Conservation (phyloP, 768 basidiomycete species). For the Bullera alba region DNA sequence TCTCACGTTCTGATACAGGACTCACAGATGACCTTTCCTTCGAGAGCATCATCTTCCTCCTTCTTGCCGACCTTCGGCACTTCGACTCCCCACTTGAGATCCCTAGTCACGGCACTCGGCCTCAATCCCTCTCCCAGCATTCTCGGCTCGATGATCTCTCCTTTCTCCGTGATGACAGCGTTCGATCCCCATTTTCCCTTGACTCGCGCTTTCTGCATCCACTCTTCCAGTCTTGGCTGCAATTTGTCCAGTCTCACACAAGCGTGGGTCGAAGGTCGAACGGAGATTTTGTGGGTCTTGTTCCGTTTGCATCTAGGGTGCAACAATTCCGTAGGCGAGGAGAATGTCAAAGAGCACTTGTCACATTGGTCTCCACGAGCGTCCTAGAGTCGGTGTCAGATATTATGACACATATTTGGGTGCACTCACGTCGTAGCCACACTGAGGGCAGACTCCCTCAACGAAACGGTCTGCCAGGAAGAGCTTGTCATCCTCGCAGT, state of each 20-base stretch:
- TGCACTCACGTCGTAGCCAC: constrained; percentile 66
- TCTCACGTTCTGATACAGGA: constrained; percentile 21
- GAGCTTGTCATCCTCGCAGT: constrained; percentile 86
- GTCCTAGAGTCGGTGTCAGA: constrained; percentile 55
- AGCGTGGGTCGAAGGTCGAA: constrained; percentile 77
- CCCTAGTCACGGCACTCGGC: constrained; percentile 86
- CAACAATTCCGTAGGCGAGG: constrained; percentile 78
- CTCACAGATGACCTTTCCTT: constrained; percentile 90
- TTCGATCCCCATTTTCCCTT: constrained; percentile 89
- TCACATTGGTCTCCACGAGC: constrained; percentile 99
- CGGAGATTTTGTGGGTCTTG: constrained; percentile 67
- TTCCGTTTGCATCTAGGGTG: constrained; percentile 89
- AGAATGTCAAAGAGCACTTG: constrained; percentile 80
- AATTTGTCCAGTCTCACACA: constrained; percentile 78
- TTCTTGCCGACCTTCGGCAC: constrained; percentile 64
- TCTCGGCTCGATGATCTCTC: constrained; percentile 81
- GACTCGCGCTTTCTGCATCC: constrained; percentile 72
- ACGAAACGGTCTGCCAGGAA: constrained; percentile 97
- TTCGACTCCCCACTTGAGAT: constrained; percentile 92
- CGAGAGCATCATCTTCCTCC: constrained; percentile 75
- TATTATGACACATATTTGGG: background rate
- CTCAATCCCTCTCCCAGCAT: constrained; percentile 69
- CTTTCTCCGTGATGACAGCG: constrained; percentile 78
- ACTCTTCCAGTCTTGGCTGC: constrained; percentile 75
- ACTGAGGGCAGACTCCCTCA: constrained; percentile 95